Evolutionary conservation across 73 alveolate genomes (phyloP).

Genomic region (Paramecium primaurelia): DNA sequence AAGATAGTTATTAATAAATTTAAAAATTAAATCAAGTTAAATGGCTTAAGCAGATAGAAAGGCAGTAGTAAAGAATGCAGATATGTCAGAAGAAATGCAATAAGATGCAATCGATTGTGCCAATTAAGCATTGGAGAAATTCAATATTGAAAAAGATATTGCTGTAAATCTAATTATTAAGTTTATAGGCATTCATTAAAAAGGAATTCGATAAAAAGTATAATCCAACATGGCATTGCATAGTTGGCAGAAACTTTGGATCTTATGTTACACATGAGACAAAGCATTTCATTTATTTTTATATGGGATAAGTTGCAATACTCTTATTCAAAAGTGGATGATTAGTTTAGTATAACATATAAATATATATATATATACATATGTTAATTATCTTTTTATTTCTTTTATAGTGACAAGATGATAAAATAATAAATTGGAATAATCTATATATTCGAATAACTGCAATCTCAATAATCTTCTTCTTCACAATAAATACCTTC

Average conservation of each 20-base stretch:
- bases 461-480: neutral
- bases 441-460: neutral
- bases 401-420: neutral
- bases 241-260: constrained; percentile 92
- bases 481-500: constrained; percentile 51
- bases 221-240: constrained; percentile 99
- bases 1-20: neutral
- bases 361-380: neutral
- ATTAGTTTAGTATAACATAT: neutral
- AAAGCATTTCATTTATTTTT: constrained; percentile 97
- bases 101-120: constrained; percentile 97
- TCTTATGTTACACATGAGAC: constrained; percentile 98
- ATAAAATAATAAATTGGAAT: neutral
- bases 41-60: constrained; percentile 88
- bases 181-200: constrained; percentile 92
- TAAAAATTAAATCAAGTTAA: neutral
- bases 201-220: constrained; percentile 99
- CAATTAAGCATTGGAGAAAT: constrained; percentile 94
- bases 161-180: constrained; percentile 64
- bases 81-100: constrained; percentile 97
- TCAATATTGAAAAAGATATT: constrained; percentile 95
- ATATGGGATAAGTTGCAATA: constrained; percentile 94
- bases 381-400: neutral
- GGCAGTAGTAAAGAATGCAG: constrained; percentile 97
- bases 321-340: constrained; percentile 78